phyloP scores from a whole-genome alignment of 805 yeast species.

The Lipomyces starkeyi region DNA sequence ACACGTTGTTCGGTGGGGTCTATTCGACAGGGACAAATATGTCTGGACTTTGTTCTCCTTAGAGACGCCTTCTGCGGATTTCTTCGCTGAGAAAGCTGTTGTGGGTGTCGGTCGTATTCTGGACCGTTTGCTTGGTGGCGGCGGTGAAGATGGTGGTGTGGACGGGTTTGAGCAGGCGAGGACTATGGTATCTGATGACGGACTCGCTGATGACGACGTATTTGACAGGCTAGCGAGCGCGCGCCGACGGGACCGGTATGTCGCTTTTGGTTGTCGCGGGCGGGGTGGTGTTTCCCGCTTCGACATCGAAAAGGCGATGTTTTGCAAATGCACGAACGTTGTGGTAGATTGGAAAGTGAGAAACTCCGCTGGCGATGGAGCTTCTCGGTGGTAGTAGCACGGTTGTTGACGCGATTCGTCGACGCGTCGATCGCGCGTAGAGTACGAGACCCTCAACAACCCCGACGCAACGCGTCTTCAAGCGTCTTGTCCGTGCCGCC shows the following conservation, averaged over 20 bases:
- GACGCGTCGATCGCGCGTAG: slow-evolving; percentile 10
- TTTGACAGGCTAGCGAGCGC: neutral
- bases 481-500: too few species aligned
- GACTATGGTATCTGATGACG: neutral
- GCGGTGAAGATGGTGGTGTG: slow-evolving; percentile 4
- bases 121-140: slow-evolving; percentile 4
- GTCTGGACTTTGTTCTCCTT: slow-evolving; percentile 30
- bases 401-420: neutral
- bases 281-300: neutral
- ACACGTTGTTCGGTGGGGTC: slow-evolving; percentile 49
- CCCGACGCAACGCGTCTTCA: neutral
- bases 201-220: slow-evolving; percentile 8
- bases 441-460: neutral
- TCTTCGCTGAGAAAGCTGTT: neutral
- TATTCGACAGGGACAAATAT: slow-evolving; percentile 31
- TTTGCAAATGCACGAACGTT: neutral
- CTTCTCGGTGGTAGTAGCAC: too few species aligned
- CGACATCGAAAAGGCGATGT: neutral
- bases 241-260: slow-evolving; percentile 5
- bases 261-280: neutral
- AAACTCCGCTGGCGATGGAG: neutral
- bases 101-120: neutral
- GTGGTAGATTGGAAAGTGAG: neutral
- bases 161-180: neutral
- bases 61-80: neutral